Evolutionary conservation across 2,329 filamentous ascomycete genomes (phyloP), one percentile per base, ranked within the genome.

Genomic region (Sporothrix protearum): DNA sequence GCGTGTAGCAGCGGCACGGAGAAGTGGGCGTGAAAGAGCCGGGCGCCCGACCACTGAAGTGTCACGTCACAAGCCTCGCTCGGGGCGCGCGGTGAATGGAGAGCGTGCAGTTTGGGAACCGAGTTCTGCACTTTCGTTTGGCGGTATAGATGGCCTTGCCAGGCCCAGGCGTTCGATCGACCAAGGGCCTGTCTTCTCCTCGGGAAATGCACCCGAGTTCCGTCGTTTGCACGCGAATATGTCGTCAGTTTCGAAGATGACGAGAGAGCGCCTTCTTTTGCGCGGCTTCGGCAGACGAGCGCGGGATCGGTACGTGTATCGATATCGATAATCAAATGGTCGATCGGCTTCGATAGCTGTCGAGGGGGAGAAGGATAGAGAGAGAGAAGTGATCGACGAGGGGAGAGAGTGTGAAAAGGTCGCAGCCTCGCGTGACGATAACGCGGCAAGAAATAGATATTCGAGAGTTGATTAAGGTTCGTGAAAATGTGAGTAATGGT

Each of bases 341-440:
- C 59, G n/a, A 14, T 28, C 5, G 25, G 57, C 14, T n/a, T 14
- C 19, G 22, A 5, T 28, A 19, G n/a, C 59, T 45, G 12, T 64
- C 12, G 36, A 28, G 8, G 59, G 12, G 5, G 2, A 6, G 22
- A 42, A 9, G 42, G 5, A 16, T 3, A 7, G n/a, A 10, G 19
- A 53, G 19, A 22, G n/a, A 53, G 49, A 28, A 22, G 49, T 16
- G 42, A 19, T 4, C 16, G 42, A 47, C 42, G 64, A 22, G 28
- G 8, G 8, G n/a, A n/a, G n/a, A n/a, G n/a, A n/a, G n/a, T n/a
- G n/a, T n/a, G n/a, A 51, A 9, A 42, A 22, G 9, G 30, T 42
- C 25, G 49, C 66, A 68, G 66, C 66, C 66, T 68, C 66, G 66
- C 49, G 66, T 68, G 47, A 55, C 66, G 22, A 42, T 36, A 53